Base-by-base conservation (phyloP, 768 basidiomycete genomes). In the Tricholoma bakamatsutake region DNA sequence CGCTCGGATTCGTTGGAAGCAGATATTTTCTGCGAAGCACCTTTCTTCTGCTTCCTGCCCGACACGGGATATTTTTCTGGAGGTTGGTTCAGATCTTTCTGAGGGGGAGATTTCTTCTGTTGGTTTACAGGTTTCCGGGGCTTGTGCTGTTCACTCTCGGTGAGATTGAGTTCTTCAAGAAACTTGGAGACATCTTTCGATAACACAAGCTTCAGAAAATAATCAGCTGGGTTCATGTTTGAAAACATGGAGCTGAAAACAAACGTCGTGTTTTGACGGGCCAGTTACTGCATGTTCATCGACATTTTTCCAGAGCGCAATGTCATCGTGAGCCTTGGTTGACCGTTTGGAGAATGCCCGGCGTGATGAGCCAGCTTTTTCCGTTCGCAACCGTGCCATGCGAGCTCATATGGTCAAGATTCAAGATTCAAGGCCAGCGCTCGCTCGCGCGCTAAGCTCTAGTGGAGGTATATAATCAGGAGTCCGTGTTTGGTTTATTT, bases 131-230 rank as follows among this genome's bases (percentile, higher is more conserved):
- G 45, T 18, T 64, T 63, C 52, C 60, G 52, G 12, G 60, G 12
- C n/a, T 37, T 52, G 55, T 60, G n/a, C 57, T 52, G 34, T 34
- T 49, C 57, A 13, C 54, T 59, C 17, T 60, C 62, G 21, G 57
- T 62, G 10, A 72, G 61, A 46, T 74, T 71, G n/a, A 77, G 64
- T 8, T 64, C 71, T 54, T 76, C 75, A 48, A 80, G 64, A 61
- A 78, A 79, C 59, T 74, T 76, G 31, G 73, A 75, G 51, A 78
- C 71, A 64, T 79, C 80, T 52, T 73, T 73, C 21, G 73, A 62
- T 13, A 81, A 70, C 13, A 61, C 57, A 54, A 74, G 71, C 80
- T 79, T 56, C 34, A 53, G 17, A 35, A 39, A 24, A 18, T 13
- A 46, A n/a, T 43, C 28, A 31, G 30, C n/a, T 31, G 9, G 1